Evolutionary conservation across 2,329 filamentous ascomycete species (phyloP), one percentile per base, ranked within the genome.

Genomic region (Magnaporthales sp.): DNA sequence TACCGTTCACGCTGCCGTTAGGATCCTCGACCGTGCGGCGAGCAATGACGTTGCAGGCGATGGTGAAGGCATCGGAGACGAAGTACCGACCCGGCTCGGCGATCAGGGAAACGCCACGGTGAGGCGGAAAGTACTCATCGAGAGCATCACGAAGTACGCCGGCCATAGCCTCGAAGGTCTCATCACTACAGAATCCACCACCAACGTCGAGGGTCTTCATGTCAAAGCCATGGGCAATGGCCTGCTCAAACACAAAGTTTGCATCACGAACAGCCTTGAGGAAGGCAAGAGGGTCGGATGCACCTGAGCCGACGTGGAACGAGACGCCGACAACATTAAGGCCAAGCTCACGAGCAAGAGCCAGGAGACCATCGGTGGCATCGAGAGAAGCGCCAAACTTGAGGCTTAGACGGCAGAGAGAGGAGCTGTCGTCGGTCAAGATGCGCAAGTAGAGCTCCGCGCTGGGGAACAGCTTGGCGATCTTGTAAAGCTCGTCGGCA

Each of bases 41-140:
- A 31, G 95, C 94, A 76, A 98, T 99, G 76, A 99, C 87, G 79
- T 97, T 94, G 81, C 92, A 95, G 61, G 95, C 95, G 71, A 99
- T 86, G 60, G 93, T 97, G 79, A 97, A 99, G 24, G 95, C 95
- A 2, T 88, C 88, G 67, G 93, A 90, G 64, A 97, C 95, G 75
- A 97, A 99, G 85, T 95, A 99, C 65, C 95, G 92, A 63, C 95
- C 95, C 1, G 95, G 95, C 80, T 99, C 95, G 29, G 93, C 94
- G 72, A 99, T 99, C 79, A 99, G 84, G 74, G 90, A 90, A 72
- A 98, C 84, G 71, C 87, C 83, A 69, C 76, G 80, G 72, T 80
- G 81, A 63, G 90, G 84, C 2, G 93, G 93, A 80, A 99, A 97
- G 78, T 95, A 92, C 71, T 90, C 86, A 72, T 98, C 92, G 31